Evolutionary conservation across 179 eudicot species (phyloP).

Genomic region (Dionaea muscipula): DNA sequence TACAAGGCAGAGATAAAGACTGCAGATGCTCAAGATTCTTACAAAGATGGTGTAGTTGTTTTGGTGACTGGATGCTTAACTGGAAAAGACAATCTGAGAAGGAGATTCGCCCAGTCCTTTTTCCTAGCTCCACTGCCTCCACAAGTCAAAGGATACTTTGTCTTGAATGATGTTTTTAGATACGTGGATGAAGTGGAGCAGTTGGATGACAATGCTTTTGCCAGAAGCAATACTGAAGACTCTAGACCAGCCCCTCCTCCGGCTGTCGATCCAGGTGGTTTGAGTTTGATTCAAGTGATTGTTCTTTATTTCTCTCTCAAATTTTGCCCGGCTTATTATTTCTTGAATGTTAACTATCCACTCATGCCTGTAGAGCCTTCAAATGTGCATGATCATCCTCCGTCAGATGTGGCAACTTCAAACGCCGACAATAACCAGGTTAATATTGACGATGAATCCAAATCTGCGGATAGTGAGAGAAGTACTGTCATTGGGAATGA

Average conservation of each 20-base stretch:
- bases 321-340: not conserved
- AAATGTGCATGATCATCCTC: constrained; percentile 21
- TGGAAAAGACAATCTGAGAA: constrained; percentile 39
- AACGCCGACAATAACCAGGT: constrained; percentile 32
- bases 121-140: constrained; percentile 82
- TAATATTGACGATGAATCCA: constrained; percentile 47
- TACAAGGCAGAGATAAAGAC: constrained; percentile 61
- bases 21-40: constrained; percentile 72
- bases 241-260: constrained; percentile 15
- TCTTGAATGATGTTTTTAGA: constrained; percentile 66
- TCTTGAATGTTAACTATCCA: not conserved
- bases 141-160: constrained; percentile 73
- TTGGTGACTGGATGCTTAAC: constrained; percentile 72
- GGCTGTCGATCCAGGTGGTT: constrained; percentile 30
- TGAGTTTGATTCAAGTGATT: not conserved
- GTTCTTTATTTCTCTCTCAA: not conserved
- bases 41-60: constrained; percentile 51
- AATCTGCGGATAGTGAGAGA: constrained; percentile 49
- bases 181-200: constrained; percentile 33
- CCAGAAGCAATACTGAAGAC: constrained; percentile 18
- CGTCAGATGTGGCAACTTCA: constrained; percentile 19
- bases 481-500: constrained; percentile 44
- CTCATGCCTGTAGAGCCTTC: constrained; percentile 10
- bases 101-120: constrained; percentile 60
- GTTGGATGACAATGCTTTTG: constrained; percentile 11